Base-by-base conservation (phyloP, 352 stramenopile genomes). In the Phytophthora fragariaefolia region DNA sequence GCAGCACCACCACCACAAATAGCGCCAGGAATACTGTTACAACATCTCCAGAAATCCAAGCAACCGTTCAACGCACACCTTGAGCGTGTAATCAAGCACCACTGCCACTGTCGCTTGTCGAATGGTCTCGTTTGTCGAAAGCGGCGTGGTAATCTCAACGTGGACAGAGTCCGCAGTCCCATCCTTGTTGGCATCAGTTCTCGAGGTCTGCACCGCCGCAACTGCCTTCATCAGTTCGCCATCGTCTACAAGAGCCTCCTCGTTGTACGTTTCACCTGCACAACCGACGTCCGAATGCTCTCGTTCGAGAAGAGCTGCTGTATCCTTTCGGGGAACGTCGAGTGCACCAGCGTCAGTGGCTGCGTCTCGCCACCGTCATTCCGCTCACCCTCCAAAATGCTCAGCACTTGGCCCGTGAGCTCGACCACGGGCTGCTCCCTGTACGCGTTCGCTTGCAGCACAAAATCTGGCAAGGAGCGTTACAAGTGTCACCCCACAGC, bases 21-120 rank as follows among this genome's bases (percentile, higher is more conserved):
- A 50, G 48, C 34, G 20, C 1, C n/a, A 26, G 3, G 34, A 18
- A 56, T 20, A 45, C 22, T 45, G 47, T 58, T 45, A 65, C 22
- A 40, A 24, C 4, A 6, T 13, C n/a, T n/a, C n/a, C n/a, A n/a
- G n/a, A 27, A 10, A 23, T 20, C 55, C 28, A 15, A 23, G 20
- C 46, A 47, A 51, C 28, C 17, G n/a, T 17, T 4, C 12, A 45
- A 45, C 52, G 20, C 30, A 13, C 26, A 81, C 77, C 58, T 79
- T 53, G 9, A 94, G 57, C 10, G 83, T 85, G 59, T 78, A 89
- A 73, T 90, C 78, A 43, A 93, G 82, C 18, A 91, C 62, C 3
- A 80, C 71, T n/a, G 90, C 28, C 3, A 82, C 49, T 6, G 68
- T 77, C 15, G 82, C 71, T 32, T 84, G 73, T 50, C 77, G 59